Percentiles rank a stretch among this genome's conserved stretches.
Evolutionary conservation across 768 basidiomycete species (phyloP).

Genomic region (Pholiota microspora): DNA sequence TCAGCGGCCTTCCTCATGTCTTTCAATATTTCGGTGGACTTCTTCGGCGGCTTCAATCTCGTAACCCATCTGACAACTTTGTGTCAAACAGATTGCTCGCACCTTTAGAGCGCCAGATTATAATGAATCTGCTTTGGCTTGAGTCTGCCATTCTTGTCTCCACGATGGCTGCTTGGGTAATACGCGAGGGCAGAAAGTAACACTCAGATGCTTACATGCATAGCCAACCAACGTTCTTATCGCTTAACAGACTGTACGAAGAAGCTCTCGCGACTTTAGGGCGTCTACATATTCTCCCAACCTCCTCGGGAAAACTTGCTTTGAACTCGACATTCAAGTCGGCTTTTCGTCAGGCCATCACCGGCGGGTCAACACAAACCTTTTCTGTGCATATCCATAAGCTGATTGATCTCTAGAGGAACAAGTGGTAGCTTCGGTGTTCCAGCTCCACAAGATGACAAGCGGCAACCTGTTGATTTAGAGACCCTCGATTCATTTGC

Average conservation of each 20-base stretch:
- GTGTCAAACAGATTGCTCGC: constrained; percentile 60
- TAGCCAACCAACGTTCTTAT: constrained; percentile 12
- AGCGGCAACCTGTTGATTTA: constrained; percentile 48
- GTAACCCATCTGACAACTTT: constrained; percentile 20
- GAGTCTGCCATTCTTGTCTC: constrained; percentile 67
- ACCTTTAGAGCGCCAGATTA: constrained; percentile 77
- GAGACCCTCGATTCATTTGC: constrained; percentile 79
- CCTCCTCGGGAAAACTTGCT: constrained; percentile 55
- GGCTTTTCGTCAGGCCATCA: constrained; percentile 79
- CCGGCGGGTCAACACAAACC: constrained; percentile 66
- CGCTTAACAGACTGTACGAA: constrained; percentile 61
- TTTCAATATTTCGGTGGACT: constrained; percentile 82
- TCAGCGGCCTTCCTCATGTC: constrained; percentile 82
- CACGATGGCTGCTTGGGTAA: constrained; percentile 77
- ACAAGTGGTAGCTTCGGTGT: constrained; percentile 83
- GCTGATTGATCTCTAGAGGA: constrained; percentile 44
- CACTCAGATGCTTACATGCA: too few relatives aligned
- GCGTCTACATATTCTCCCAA: constrained; percentile 68
- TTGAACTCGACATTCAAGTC: constrained; percentile 77
- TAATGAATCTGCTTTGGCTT: constrained; percentile 88
- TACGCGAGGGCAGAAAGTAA: constrained; percentile 70
- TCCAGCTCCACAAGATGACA: constrained; percentile 65
- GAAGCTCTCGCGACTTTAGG: constrained; percentile 61
- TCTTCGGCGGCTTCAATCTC: constrained; percentile 12
- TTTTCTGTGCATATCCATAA: background rate